Evolutionary conservation across 2,329 filamentous ascomycete species (phyloP).

Genomic region (Teratosphaeriaceae sp.): DNA sequence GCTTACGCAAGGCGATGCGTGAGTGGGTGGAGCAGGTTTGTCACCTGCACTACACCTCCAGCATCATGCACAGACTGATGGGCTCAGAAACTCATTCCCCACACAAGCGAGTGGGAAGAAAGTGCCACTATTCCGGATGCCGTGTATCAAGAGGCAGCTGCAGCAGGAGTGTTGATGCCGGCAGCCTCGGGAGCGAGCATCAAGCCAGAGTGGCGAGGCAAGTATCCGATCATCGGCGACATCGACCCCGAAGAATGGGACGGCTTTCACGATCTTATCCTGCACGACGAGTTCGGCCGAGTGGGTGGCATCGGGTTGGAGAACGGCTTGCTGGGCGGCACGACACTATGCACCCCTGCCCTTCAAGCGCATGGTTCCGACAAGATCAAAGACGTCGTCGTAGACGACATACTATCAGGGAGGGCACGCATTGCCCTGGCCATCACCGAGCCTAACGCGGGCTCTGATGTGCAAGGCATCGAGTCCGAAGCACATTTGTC

Average conservation of each 20-base stretch:
- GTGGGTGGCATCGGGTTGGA: constrained; percentile 67
- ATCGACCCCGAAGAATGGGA: constrained; percentile 68
- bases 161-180: constrained; percentile 63
- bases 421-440: too few relatives aligned
- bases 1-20: too few relatives aligned
- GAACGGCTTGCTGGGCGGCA: too few relatives aligned
- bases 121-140: constrained; percentile 56
- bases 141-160: constrained; percentile 58
- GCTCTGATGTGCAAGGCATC: constrained; percentile 70
- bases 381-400: constrained; percentile 62
- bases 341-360: too few relatives aligned
- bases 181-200: constrained; percentile 61
- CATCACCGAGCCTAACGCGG: constrained; percentile 70
- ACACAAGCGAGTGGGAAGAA: constrained; percentile 65
- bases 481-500: constrained; percentile 73
- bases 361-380: too few relatives aligned
- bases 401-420: constrained; percentile 64
- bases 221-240: constrained; percentile 59
- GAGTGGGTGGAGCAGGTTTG: too few relatives aligned
- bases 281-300: constrained; percentile 62
- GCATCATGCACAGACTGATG: too few relatives aligned
- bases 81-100: constrained; percentile 51
- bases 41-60: too few relatives aligned
- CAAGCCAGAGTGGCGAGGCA: constrained; percentile 60
- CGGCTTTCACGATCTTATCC: constrained; percentile 64